These are phyloP conservation scores for Raphanus hybrid DNA, from an alignment of 441 rosid species.

Conservation along the genomic window DNA sequence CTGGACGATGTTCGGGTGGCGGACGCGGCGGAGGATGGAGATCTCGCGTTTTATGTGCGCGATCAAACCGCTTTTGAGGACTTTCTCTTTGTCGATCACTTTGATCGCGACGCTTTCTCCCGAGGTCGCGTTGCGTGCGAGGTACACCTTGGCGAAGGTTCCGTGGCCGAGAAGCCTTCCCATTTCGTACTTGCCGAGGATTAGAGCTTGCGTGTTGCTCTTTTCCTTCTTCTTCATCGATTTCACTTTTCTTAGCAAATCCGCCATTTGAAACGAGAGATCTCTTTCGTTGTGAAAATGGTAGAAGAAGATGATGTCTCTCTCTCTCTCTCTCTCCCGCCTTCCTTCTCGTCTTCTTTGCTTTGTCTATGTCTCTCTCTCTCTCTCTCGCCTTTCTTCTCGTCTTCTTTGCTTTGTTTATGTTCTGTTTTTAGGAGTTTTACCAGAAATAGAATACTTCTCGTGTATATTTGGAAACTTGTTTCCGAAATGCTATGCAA, in stretches of 20 bases:
- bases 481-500: slow-evolving; percentile 5
- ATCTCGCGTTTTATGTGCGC: slow-evolving; percentile 90
- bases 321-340: slow-evolving; percentile 29
- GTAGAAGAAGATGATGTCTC: slow-evolving; percentile 31
- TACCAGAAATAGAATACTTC: slow-evolving; percentile 30
- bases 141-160: slow-evolving; percentile 85
- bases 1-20: slow-evolving; percentile 90
- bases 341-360: not conserved
- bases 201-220: slow-evolving; percentile 43
- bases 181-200: slow-evolving; percentile 80
- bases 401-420: not conserved
- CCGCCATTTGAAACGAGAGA: slow-evolving; percentile 32
- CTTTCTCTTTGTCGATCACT: slow-evolving; percentile 84
- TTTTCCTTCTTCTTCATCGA: slow-evolving; percentile 31
- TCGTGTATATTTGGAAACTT: slow-evolving; percentile 31
- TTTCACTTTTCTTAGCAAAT: slow-evolving; percentile 31
- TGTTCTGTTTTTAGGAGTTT: slow-evolving; percentile 31
- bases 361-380: slow-evolving; percentile 27
- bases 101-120: slow-evolving; percentile 80
- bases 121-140: slow-evolving; percentile 67
- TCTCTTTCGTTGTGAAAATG: slow-evolving; percentile 11
- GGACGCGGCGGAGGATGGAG: slow-evolving; percentile 86
- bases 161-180: slow-evolving; percentile 96
- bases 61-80: slow-evolving; percentile 69
- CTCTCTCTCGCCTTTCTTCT: slow-evolving; percentile 21